phyloP scores from a whole-genome alignment of 768 basidiomycete species.

The Tulasnella sp. region DNA sequence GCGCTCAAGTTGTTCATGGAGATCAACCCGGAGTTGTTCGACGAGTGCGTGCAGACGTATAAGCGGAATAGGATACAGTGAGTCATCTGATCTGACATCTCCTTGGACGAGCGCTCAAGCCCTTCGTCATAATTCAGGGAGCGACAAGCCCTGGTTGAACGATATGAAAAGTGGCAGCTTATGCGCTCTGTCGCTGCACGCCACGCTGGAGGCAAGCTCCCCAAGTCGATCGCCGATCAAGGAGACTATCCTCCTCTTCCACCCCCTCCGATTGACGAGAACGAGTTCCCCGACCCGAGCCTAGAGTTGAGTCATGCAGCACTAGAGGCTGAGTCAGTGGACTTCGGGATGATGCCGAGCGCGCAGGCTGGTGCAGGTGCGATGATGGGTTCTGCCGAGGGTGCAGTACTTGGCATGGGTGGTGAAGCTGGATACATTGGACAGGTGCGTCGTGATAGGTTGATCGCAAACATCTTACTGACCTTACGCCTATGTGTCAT shows the following conservation, averaged over 20 bases:
- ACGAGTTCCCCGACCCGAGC: slow-evolving; percentile 77
- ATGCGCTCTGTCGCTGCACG: slow-evolving; percentile 65
- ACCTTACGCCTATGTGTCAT: too few species aligned
- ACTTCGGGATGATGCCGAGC: slow-evolving; percentile 49
- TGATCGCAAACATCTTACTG: too few species aligned
- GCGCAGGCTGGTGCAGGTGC: slow-evolving; percentile 86
- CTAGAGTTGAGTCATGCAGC: slow-evolving; percentile 81
- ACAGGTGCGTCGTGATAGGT: too few species aligned
- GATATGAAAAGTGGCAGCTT: slow-evolving; percentile 85
- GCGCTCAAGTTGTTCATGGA: slow-evolving; percentile 98
- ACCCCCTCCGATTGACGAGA: slow-evolving; percentile 66
- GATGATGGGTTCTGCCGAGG: slow-evolving; percentile 17
- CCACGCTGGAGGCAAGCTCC: slow-evolving; percentile 62
- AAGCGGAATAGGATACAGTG: slow-evolving; percentile 79
- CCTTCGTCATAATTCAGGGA: slow-evolving; percentile 43
- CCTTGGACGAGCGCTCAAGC: neutral
- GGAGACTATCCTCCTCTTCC: slow-evolving; percentile 61
- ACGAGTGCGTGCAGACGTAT: slow-evolving; percentile 86
- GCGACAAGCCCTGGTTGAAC: slow-evolving; percentile 69
- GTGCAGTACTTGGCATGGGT: slow-evolving; percentile 6
- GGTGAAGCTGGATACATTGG: neutral
- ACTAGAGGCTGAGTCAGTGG: slow-evolving; percentile 56
- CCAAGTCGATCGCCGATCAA: slow-evolving; percentile 57
- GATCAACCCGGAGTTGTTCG: slow-evolving; percentile 93
- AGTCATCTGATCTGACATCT: slow-evolving; percentile 27